Conservation (phyloP, 176 grass and related monocot genomes). For the Cymbopogon citratus region DNA sequence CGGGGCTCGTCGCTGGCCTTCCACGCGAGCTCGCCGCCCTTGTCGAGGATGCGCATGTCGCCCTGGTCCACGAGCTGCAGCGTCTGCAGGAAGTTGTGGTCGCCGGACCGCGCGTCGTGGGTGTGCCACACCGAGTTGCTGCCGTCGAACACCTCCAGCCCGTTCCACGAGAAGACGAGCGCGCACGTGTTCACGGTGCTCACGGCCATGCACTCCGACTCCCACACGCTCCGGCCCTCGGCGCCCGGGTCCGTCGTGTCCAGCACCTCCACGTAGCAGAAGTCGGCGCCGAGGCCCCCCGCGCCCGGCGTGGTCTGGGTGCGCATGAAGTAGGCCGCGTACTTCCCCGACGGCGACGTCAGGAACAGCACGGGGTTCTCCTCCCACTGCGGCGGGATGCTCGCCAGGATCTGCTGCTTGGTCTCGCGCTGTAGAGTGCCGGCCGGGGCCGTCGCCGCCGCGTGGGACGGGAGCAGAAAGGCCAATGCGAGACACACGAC, state of each 20-base stretch:
- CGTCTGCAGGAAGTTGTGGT: conserved; percentile 51
- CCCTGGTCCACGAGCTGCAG: conserved; percentile 83
- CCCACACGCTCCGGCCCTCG: conserved; percentile 74
- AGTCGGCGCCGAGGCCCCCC: conserved; percentile 78
- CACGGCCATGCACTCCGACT: conserved; percentile 72
- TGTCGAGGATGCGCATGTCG: conserved; percentile 94
- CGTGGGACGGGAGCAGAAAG: conserved; percentile 13
- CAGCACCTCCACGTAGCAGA: conserved; percentile 82
- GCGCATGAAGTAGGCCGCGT: conserved; percentile 60
- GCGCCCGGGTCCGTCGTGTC: conserved; percentile 32
- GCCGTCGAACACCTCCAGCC: conserved; percentile 87
- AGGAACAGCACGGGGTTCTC: conserved; percentile 56
- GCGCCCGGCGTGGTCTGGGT: conserved; percentile 44
- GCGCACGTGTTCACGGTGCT: conserved; percentile 71
- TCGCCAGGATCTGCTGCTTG: conserved; percentile 87
- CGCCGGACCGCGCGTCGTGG: conserved; percentile 40
- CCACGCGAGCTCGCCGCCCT: conserved; percentile 85
- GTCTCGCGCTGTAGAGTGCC: conserved; percentile 55
- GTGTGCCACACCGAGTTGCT: conserved; percentile 79
- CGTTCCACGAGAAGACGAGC: conserved; percentile 68
- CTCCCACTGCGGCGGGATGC: conserved; percentile 54
- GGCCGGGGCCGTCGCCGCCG: conserved; percentile 9
- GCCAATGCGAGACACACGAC: conserved; percentile 6
- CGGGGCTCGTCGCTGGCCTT: conserved; percentile 74
- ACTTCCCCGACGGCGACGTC: conserved; percentile 67